phyloP scores from a whole-genome alignment of 371 early-diverging fungal species.

The Haplosporangium sp. region DNA sequence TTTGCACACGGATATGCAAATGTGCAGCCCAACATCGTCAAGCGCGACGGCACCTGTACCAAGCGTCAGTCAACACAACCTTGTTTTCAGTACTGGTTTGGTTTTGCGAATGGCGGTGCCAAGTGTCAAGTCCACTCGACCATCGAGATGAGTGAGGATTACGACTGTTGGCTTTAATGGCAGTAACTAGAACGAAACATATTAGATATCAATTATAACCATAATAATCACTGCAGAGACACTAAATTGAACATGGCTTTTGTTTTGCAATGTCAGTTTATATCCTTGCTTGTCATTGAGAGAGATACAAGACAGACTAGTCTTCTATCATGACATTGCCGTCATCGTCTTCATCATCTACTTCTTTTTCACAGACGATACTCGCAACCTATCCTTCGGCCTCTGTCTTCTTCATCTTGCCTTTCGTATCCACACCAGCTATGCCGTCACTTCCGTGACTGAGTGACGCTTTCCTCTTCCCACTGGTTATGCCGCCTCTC shows the following conservation, averaged over 20 bases:
- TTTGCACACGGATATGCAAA: conserved; percentile 49
- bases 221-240: background rate
- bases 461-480: conserved; percentile 5
- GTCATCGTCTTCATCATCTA: background rate
- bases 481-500: background rate
- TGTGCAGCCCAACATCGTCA: conserved; percentile 47
- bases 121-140: conserved; percentile 26
- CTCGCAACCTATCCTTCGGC: background rate
- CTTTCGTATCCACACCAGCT: background rate
- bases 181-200: background rate
- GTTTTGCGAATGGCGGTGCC: conserved; percentile 49
- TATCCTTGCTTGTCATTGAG: background rate
- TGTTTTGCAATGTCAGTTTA: background rate
- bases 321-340: background rate
- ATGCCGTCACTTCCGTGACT: background rate
- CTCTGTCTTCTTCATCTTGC: conserved; percentile 1
- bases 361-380: background rate
- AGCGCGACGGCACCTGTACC: conserved; percentile 37
- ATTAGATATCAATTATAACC: background rate
- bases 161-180: conserved; percentile 45
- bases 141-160: conserved; percentile 50
- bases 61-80: conserved; percentile 48
- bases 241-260: background rate
- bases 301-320: background rate
- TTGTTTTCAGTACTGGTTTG: conserved; percentile 55